Evolutionary conservation across 495 filamentous ascomycete species (phyloP), one percentile per base, ranked within the genome.

Genomic region (Penicillium paradoxum): DNA sequence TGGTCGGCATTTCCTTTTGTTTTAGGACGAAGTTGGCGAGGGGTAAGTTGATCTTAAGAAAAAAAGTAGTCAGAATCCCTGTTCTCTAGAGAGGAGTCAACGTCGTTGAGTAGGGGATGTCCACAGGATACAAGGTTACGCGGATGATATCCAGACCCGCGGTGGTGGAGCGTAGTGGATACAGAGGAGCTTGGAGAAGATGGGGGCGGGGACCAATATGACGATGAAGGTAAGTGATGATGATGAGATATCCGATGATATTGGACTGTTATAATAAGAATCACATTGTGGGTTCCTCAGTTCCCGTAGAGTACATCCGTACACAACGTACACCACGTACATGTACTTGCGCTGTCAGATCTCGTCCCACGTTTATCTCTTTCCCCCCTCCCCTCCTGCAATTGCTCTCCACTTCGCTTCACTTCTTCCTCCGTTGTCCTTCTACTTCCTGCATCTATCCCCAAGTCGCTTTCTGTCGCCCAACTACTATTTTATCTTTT

Each of bases 201-300:
- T 41, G 48, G 51, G 46, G 58, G 55, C 19, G 59, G 54, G 45
- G 25, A 38, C 22, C 1, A 37, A 17, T 32, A 51, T 55, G 55
- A 62, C 48, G 56, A 33, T 38, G 48, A 53, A 46, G 53, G 46
- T 49, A 52, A 59, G 55, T 63, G 53, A 60, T 55, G 59, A 62
- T 62, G 59, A 62, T 53, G 52, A 58, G 54, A 53, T 6, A 15
- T 13, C 14, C 24, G 19, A 55, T 37, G 1, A n/a, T n/a, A n/a
- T n/a, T n/a, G n/a, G n/a, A n/a, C n/a, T n/a, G n/a, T n/a, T n/a
- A 44, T 21, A 25, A 44, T 27, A 44, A 24, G 15, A 44, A 29
- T 44, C 41, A 29, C n/a, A 37, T 37, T 37, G 34, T 44, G 9
- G 15, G n/a, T n/a, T n/a, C n/a, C n/a, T n/a, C n/a, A 27, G 24